Conservation (phyloP, 345 rosid species). For the Brassica incana region DNA sequence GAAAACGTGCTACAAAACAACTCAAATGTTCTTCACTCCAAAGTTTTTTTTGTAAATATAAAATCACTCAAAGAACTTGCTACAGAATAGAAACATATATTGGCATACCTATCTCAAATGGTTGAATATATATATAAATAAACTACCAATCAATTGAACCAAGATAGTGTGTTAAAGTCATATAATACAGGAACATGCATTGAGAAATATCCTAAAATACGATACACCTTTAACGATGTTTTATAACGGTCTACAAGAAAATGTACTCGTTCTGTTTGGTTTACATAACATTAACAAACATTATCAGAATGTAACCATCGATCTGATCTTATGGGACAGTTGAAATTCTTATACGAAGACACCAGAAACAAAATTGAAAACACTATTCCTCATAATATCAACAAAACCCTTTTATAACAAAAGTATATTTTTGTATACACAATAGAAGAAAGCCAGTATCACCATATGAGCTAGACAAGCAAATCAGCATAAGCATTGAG, state of each 20-base stretch:
- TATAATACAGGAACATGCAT: background rate
- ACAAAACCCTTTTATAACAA: constrained; percentile 26
- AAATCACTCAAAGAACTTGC: background rate
- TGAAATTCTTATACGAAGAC: background rate
- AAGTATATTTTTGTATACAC: constrained; percentile 27
- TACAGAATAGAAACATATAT: background rate
- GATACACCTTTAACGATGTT: too few species aligned
- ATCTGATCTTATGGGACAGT: background rate
- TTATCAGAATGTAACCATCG: background rate
- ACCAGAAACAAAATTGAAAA: constrained; percentile 16
- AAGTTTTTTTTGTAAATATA: background rate
- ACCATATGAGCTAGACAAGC: constrained; percentile 45
- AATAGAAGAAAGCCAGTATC: constrained; percentile 9
- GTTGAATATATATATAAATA: background rate
- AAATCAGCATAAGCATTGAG: constrained; percentile 59
- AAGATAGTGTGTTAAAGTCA: background rate
- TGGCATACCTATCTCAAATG: background rate
- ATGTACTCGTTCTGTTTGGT: too few species aligned
- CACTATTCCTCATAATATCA: constrained; percentile 22
- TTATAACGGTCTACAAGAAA: too few species aligned
- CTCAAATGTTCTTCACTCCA: background rate
- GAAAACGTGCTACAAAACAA: background rate
- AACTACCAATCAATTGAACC: background rate
- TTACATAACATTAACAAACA: background rate
- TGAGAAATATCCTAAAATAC: background rate